Evolutionary conservation across 805 yeast genomes (phyloP), one percentile per base, ranked within the genome.

Genomic region (Wickerhamiella domercqiae): DNA sequence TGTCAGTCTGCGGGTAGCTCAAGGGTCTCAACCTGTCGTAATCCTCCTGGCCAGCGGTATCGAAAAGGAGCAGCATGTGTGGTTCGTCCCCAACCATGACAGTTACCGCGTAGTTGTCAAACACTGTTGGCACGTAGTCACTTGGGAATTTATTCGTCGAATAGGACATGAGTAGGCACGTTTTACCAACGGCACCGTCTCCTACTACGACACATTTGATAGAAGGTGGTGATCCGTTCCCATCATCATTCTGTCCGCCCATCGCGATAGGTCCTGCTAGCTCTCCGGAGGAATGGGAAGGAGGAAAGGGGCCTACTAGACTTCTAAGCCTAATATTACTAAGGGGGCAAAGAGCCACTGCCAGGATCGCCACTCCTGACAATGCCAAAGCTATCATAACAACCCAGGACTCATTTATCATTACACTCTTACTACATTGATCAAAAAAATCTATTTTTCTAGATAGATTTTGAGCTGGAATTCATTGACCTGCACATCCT

Each of bases 31-130:
- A 67, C 57, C 98, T 74, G 65, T 87, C 98, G 61, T 90, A 87
- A 67, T 87, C 98, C 71, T 87, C 98, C 67, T 87, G 98, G 37
- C 98, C 98, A 21, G 98, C 98, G 25, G 98, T 87, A 66, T 87
- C 98, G 55, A 90, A 87, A 44, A 87, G 67, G n/a, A 97, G 96
- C 52, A 87, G 71, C 14, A 96, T 90, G 59, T 82, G 86, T 34
- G 98, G 97, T 62, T 86, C 97, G 57, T 90, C 97, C 37, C 96
- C 98, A 54, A 87, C 87, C 62, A 58, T 56, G 21, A 59, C 62
- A 20, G 62, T 57, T 37, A 57, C 62, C 17, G 61, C 61, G 41
- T 59, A 57, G 50, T 84, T 84, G 57, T 86, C 95, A 54, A 87
- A 84, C 32, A 87, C 97, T n/a, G 98, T 87, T 44, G 97, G 98